Evolutionary conservation across 2,329 filamentous ascomycete species (phyloP), one percentile per base, ranked within the genome.

Genomic region (Microdochium trichocladiopsis): DNA sequence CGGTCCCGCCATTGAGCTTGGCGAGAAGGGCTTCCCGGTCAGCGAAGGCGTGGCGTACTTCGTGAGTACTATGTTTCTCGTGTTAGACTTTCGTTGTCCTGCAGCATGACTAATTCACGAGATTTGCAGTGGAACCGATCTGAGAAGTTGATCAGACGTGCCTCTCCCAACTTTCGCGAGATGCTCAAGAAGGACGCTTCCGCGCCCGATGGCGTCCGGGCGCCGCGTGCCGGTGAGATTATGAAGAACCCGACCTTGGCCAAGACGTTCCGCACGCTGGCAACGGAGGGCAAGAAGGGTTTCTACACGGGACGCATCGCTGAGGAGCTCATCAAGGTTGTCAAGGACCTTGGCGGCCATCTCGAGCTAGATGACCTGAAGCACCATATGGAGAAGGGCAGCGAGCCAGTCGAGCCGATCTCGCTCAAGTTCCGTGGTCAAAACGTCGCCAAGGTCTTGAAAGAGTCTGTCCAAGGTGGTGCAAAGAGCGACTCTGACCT

Each of bases 301-400:
- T 99, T 96, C 73, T 99, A 99, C 67, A 80, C 84, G 23, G 94
- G 94, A 1, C 78, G 84, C 36, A 83, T 97, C 50, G 94, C 90
- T 2, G 80, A 94, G 63, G 86, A 86, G 57, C 75, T 97, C 16
- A 79, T 96, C 50, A 86, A 88, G 61, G 90, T 91, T 0, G 82
- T 93, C 1, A 77, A 82, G 56, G 83, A 87, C 52, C 79, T 86
- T 0, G 93, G 93, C 23, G 91, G 92, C 0, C 83, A 85, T 58
- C 73, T 97, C 31, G 85, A 86, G 11, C 72, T 94, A 1, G 87
- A 89, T 2, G 94, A 99, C 64, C 72, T 99, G 14, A 78, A 84
- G 61, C 77, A 90, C 58, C 93, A 97, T 66, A 76, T 88, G 10
- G 70, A 75, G 18, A 61, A 59, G 0, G 76, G 91, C 21, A 90